These are phyloP conservation scores for Geranium rotundifolium DNA, from an alignment of 345 rosid species.

Conservation along the genomic window DNA sequence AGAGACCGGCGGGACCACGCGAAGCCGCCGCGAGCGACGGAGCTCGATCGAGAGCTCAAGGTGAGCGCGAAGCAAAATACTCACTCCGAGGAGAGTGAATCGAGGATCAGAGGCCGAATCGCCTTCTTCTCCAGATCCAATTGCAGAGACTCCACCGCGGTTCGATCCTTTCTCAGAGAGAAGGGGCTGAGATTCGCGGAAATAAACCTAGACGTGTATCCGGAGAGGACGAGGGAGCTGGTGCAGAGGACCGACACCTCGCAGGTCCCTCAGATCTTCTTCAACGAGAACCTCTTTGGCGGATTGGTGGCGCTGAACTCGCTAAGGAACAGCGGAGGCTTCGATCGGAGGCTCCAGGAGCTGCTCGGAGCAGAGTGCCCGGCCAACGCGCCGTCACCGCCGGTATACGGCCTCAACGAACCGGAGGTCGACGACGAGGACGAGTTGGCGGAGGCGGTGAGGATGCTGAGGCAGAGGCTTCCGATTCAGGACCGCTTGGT, in stretches of 20 bases:
- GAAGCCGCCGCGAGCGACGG: slow-evolving; percentile 31
- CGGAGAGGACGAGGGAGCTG: slow-evolving; percentile 49
- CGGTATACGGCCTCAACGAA: slow-evolving; percentile 55
- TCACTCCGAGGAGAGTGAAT: slow-evolving; percentile 13
- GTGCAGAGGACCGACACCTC: slow-evolving; percentile 42
- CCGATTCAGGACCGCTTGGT: slow-evolving; percentile 73
- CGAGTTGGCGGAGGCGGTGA: slow-evolving; percentile 37
- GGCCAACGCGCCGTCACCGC: slow-evolving; percentile 45
- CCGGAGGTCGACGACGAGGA: slow-evolving; percentile 37
- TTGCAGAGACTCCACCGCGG: slow-evolving; percentile 74
- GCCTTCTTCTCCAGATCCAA: slow-evolving; percentile 71
- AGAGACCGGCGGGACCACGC: slow-evolving; percentile 11
- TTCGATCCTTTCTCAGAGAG: slow-evolving; percentile 46
- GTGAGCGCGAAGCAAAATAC: slow-evolving; percentile 45
- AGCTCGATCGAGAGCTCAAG: slow-evolving; percentile 63
- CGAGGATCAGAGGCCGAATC: slow-evolving; percentile 40
- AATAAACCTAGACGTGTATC: slow-evolving; percentile 74
- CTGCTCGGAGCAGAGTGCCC: slow-evolving; percentile 39
- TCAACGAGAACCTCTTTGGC: slow-evolving; percentile 68
- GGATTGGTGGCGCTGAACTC: slow-evolving; percentile 79
- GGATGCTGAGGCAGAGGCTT: slow-evolving; percentile 49
- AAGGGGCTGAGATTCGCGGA: slow-evolving; percentile 51
- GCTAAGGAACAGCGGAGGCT: slow-evolving; percentile 52
- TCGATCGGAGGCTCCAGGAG: slow-evolving; percentile 47
- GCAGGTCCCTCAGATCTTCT: slow-evolving; percentile 80